Evolutionary conservation across 1,284 basidiomycete genomes (phyloP), one percentile per base, ranked within the genome.

Genomic region (Phellopilus nigrolimitatus): DNA sequence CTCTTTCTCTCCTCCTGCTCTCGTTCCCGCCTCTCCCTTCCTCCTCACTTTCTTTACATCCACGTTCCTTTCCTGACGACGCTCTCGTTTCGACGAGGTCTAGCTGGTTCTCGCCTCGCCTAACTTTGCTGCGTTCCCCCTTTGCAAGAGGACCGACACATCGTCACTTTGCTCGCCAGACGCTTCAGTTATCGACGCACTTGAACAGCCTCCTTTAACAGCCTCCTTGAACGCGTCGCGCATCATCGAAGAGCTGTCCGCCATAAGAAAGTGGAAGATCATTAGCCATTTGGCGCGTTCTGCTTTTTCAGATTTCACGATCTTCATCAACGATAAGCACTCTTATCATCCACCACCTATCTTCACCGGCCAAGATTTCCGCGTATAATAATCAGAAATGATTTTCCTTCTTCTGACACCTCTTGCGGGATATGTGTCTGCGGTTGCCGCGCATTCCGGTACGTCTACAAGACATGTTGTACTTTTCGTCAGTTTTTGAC

Each of bases 401-500:
- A 4, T 42, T 13, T 8, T 9, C 7, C 41, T 42, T 40, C 27
- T 48, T 24, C 31, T 21, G 7, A 22, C 48, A 3, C 15, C 42
- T 7, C 21, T 49, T 17, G 38, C 39, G 12, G 27, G 48, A 17
- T 28, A 22, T 27, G 30, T 40, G 21, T 31, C 39, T n/a, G 34
- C 36, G 13, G 48, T 43, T 21, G 12, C 48, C 5, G 48, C 15
- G 17, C 48, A 49, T 42, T n/a, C 48, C 8, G 27, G 48, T 49
- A 30, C 39, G 38, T 42, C 12, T 53, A 31, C n/a, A n/a, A n/a
- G 13, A 15, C 55, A 28, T 47, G 49, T n/a, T 37, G 53, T 39
- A 25, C 41, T 30, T 17, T 17, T 34, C n/a, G 38, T 39, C 25
- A 30, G 19, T 31, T 21, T 13, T 7, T 22, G 25, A 15, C n/a